Conservation (phyloP, 768 basidiomycete genomes). For the Fistulinella prunicolor region DNA sequence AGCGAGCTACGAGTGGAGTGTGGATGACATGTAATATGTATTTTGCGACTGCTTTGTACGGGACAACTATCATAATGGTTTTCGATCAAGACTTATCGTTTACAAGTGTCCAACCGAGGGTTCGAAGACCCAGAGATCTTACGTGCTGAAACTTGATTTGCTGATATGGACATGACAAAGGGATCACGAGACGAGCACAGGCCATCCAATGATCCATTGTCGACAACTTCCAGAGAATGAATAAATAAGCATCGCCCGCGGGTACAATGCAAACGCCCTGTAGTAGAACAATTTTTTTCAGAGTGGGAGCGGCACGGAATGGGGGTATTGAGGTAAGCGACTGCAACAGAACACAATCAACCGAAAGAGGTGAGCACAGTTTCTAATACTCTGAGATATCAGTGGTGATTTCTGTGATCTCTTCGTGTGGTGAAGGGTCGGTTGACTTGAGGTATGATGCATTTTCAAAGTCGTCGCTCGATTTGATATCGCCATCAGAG, state of each 20-base stretch:
- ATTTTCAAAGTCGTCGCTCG: constrained; percentile 28
- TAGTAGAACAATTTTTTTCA: constrained; percentile 17
- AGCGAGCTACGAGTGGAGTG: constrained; percentile 83
- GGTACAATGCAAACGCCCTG: constrained; percentile 8
- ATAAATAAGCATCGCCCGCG: constrained; percentile 24
- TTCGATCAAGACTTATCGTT: not conserved
- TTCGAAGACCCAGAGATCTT: not conserved
- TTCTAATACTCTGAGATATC: constrained; percentile 34
- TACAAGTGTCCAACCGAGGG: not conserved
- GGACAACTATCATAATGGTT: not conserved
- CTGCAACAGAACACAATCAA: constrained; percentile 5
- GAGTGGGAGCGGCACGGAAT: constrained; percentile 3
- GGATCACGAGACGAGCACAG: constrained; percentile 3
- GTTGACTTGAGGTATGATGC: constrained; percentile 24
- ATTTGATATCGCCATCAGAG: constrained; percentile 28
- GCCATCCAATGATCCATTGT: constrained; percentile 1
- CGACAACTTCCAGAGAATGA: constrained; percentile 3
- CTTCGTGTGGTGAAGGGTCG: constrained; percentile 23
- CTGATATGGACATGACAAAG: not conserved
- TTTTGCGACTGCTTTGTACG: constrained; percentile 1
- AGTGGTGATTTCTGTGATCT: constrained; percentile 23
- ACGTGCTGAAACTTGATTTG: not conserved
- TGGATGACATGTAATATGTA: constrained; percentile 80
- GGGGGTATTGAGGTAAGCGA: constrained; percentile 8
- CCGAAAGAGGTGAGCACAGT: not conserved